Evolutionary conservation across 331 rosid species (phyloP), one percentile per base, ranked within the genome.

Genomic region (Malus hybrid): DNA sequence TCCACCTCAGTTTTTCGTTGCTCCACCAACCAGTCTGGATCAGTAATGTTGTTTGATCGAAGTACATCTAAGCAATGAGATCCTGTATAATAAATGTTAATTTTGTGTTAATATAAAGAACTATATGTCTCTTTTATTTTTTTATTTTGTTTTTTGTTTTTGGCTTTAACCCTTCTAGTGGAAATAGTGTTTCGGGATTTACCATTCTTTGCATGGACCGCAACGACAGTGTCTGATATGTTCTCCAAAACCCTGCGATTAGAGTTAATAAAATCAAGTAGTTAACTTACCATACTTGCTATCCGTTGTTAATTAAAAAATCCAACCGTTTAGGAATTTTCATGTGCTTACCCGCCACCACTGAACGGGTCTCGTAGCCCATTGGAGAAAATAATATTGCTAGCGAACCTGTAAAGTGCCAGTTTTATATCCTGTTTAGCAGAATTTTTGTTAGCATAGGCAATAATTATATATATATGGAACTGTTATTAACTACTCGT

Each of bases 341-440:
- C 44, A 12, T 24, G 19, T 65, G 13, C 72, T 4, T 52, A 66
- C 79, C 79, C 79, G 65, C 66, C 66, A 22, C 19, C 4, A 55
- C 79, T 66, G 62, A 10, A 75, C 15, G 79, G 79, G 15, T 75
- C 79, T 75, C 56, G 76, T 9, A 90, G 84, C 22, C 92, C 96
- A 76, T 87, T 88, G 32, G 96, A 87, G 81, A 87, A 90, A 69
- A 87, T 87, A 19, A 89, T 87, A 82, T 86, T 89, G 86, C 88
- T 89, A 8, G 80, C 90, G 69, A 89, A 88, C 57, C 73, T 78
- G 6, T 73, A 73, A 11, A 88, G 90, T 15, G 85, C 46, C 71
- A 77, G 56, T 48, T 80, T 83, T 70, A 86, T 77, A 75, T 89
- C 86, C 89, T 89, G 82, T 14, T 63, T 22, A 20, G 28, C 50